Evolutionary conservation across 2,329 filamentous ascomycete species (phyloP).

Genomic region (Achaetomium macrosporum): DNA sequence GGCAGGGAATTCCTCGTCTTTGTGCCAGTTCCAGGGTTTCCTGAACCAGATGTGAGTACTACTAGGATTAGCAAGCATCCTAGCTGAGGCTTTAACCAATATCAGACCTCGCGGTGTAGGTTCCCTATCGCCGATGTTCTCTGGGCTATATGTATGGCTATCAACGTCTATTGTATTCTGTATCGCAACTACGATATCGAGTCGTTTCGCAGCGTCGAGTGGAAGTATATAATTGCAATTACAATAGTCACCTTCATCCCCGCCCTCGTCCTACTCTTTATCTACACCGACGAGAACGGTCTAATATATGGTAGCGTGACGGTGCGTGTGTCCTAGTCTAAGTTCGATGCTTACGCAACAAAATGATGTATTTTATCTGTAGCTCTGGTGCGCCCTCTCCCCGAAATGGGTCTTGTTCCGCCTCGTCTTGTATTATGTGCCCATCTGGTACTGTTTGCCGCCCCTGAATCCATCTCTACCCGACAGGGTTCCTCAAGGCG

Average conservation of each 20-base stretch:
- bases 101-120: conserved; percentile 19
- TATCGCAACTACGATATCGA: conserved; percentile 31
- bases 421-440: conserved; percentile 33
- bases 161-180: conserved; percentile 33
- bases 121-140: conserved; percentile 34
- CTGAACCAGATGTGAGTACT: conserved; percentile 32
- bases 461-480: neutral
- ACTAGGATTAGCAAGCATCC: neutral
- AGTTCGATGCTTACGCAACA: neutral
- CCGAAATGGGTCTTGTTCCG: conserved; percentile 32
- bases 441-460: conserved; percentile 21
- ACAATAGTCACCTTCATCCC: conserved; percentile 30
- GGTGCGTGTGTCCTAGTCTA: conserved; percentile 20
- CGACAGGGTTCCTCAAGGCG: conserved; percentile 28
- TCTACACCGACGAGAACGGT: conserved; percentile 28
- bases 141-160: conserved; percentile 34
- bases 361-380: neutral
- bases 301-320: conserved; percentile 33
- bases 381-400: conserved; percentile 36
- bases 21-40: conserved; percentile 36
- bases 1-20: conserved; percentile 29
- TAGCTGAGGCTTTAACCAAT: neutral
- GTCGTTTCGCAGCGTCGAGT: conserved; percentile 29
- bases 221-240: conserved; percentile 29
- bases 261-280: conserved; percentile 31